Conservation (phyloP, 805 yeast genomes). For the Schizosaccharomyces japonicus region DNA sequence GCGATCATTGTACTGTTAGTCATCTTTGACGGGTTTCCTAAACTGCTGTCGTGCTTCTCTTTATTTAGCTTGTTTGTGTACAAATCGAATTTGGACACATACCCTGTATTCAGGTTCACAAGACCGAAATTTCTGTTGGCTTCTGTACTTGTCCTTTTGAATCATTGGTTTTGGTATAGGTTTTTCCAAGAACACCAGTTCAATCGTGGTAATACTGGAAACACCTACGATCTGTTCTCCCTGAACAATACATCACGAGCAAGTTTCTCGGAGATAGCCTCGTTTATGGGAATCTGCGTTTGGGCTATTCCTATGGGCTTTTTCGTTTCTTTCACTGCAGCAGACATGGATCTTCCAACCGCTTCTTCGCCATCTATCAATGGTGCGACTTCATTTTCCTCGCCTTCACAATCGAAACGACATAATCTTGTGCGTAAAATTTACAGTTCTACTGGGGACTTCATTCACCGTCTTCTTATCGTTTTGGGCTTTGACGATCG, state of each 20-base stretch:
- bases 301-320: slow-evolving; percentile 89
- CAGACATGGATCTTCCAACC: slow-evolving; percentile 62
- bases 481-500: background rate
- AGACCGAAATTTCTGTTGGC: background rate
- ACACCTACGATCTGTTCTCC: background rate
- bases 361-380: background rate
- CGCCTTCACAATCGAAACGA: background rate
- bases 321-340: slow-evolving; percentile 76
- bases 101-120: slow-evolving; percentile 40
- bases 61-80: slow-evolving; percentile 50
- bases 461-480: background rate
- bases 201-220: background rate
- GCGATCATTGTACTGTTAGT: slow-evolving; percentile 30
- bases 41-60: slow-evolving; percentile 40
- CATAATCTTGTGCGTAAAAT: background rate
- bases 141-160: background rate
- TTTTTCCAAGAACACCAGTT: background rate
- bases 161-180: background rate
- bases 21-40: slow-evolving; percentile 60
- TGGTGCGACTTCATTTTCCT: background rate
- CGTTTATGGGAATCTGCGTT: slow-evolving; percentile 77
- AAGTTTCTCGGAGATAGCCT: slow-evolving; percentile 68
- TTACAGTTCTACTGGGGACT: background rate
- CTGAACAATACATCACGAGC: background rate
- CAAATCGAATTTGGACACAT: slow-evolving; percentile 48